These are phyloP conservation scores for Dalbergia oliveri DNA, from an alignment of 306 rosid genomes.

Conservation along the genomic window DNA sequence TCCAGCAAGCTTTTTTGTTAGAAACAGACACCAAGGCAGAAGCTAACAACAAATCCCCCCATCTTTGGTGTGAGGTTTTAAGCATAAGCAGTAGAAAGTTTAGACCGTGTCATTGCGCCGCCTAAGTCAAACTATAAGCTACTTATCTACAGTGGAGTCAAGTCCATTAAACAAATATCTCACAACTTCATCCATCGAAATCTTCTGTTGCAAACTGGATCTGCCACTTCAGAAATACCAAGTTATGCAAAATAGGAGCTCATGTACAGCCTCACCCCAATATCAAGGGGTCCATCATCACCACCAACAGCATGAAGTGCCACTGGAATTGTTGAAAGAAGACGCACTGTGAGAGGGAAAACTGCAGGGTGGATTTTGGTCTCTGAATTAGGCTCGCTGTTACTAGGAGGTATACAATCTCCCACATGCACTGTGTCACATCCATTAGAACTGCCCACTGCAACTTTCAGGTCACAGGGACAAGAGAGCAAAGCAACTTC, in stretches of 20 bases:
- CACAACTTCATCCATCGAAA: constrained; percentile 32
- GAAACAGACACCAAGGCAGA: constrained; percentile 49
- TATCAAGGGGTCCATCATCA: constrained; percentile 81
- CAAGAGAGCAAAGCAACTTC: constrained; percentile 65
- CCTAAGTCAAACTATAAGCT: constrained; percentile 58
- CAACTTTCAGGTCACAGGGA: constrained; percentile 59
- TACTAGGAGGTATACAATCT: not conserved
- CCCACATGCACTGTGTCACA: constrained; percentile 33
- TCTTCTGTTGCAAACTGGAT: constrained; percentile 20
- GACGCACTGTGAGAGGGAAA: constrained; percentile 71
- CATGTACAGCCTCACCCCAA: constrained; percentile 80
- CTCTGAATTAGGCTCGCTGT: constrained; percentile 32
- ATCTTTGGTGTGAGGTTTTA: constrained; percentile 31
- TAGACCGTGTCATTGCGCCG: constrained; percentile 37
- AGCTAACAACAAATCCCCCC: constrained; percentile 50
- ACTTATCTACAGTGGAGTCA: constrained; percentile 48
- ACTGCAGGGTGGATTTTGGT: constrained; percentile 62
- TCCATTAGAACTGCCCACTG: constrained; percentile 43
- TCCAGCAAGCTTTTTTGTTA: constrained; percentile 60
- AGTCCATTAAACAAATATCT: constrained; percentile 19
- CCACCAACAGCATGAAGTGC: constrained; percentile 88
- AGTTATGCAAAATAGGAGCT: constrained; percentile 72
- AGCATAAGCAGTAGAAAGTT: constrained; percentile 46
- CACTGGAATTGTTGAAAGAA: constrained; percentile 81
- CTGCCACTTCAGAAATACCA: constrained; percentile 38